Evolutionary conservation across 208 protist genomes (phyloP).

Genomic region (Crithidia thermophila): DNA sequence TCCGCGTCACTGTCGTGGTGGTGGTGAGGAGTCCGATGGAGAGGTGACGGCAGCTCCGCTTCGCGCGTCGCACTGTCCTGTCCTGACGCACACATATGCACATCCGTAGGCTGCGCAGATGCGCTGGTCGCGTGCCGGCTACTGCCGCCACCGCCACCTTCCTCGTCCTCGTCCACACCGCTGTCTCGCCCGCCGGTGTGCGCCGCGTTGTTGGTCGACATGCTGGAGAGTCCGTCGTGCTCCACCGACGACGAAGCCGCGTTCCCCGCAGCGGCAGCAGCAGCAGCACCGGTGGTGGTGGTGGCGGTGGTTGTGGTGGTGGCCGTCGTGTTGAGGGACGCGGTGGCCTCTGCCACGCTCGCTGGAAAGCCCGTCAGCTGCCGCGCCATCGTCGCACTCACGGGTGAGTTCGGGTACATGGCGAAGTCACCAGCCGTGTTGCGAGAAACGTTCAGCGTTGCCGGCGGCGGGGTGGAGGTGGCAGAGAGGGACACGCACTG

Average conservation of each 20-base stretch:
- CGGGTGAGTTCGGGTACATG: slow-evolving; percentile 8
- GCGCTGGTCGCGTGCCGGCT: too few relatives aligned
- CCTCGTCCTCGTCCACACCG: too few relatives aligned
- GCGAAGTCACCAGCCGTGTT: not conserved
- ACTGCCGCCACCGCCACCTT: too few relatives aligned
- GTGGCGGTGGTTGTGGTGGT: not conserved
- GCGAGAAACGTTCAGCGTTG: not conserved
- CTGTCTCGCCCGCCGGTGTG: too few relatives aligned
- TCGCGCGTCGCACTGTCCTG: too few relatives aligned
- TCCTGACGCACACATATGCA: too few relatives aligned
- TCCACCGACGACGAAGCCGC: too few relatives aligned
- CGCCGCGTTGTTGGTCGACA: too few relatives aligned
- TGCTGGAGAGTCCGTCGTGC: too few relatives aligned
- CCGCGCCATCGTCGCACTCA: slow-evolving; percentile 14
- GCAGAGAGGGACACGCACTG: slow-evolving; percentile 8
- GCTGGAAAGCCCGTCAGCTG: slow-evolving; percentile 11
- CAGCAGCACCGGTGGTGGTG: not conserved
- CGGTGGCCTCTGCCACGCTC: not conserved
- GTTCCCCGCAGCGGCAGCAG: not conserved
- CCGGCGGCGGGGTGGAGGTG: not conserved
- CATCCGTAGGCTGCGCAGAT: too few relatives aligned
- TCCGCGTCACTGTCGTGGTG: not conserved
- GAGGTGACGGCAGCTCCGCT: not conserved
- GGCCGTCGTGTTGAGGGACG: not conserved
- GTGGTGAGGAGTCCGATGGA: too few relatives aligned